These are phyloP conservation scores for Tubosaeta sp. DNA, from an alignment of 768 basidiomycete species.

Conservation along the genomic window DNA sequence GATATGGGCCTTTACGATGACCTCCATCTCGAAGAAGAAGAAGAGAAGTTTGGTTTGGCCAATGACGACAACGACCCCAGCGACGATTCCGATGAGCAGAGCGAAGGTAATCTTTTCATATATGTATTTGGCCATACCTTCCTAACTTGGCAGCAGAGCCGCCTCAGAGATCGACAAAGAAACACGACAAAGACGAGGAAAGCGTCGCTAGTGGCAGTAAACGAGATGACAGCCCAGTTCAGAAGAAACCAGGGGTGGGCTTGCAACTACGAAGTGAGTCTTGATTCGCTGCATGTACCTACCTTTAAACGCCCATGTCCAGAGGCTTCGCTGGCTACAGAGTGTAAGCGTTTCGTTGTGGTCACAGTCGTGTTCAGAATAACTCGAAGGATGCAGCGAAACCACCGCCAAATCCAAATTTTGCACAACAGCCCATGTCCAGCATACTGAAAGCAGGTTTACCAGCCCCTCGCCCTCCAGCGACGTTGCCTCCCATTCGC, in stretches of 20 bases:
- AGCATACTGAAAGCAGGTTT: conserved; percentile 73
- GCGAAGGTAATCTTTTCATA: conserved; percentile 54
- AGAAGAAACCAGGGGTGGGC: conserved; percentile 69
- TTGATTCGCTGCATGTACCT: conserved; percentile 1
- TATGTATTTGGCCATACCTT: background rate
- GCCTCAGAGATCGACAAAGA: conserved; percentile 68
- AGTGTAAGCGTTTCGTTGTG: conserved; percentile 41
- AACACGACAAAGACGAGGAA: conserved; percentile 70
- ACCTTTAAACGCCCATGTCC: conserved; percentile 14
- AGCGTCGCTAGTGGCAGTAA: conserved; percentile 63
- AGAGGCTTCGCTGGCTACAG: conserved; percentile 64
- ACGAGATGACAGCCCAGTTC: conserved; percentile 72
- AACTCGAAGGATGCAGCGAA: conserved; percentile 35
- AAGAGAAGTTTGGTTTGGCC: conserved; percentile 84
- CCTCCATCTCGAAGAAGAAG: conserved; percentile 94
- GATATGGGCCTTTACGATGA: conserved; percentile 98
- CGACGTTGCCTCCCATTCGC: conserved; percentile 70
- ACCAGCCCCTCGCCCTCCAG: conserved; percentile 51
- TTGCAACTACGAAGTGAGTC: conserved; percentile 71
- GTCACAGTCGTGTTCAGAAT: conserved; percentile 1
- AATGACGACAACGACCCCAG: conserved; percentile 65
- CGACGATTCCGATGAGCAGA: conserved; percentile 69
- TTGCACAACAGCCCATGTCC: conserved; percentile 72
- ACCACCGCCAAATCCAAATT: conserved; percentile 77
- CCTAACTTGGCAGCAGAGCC: conserved; percentile 40